Evolutionary conservation across 768 basidiomycete species (phyloP).

Genomic region (Trametes villosa): DNA sequence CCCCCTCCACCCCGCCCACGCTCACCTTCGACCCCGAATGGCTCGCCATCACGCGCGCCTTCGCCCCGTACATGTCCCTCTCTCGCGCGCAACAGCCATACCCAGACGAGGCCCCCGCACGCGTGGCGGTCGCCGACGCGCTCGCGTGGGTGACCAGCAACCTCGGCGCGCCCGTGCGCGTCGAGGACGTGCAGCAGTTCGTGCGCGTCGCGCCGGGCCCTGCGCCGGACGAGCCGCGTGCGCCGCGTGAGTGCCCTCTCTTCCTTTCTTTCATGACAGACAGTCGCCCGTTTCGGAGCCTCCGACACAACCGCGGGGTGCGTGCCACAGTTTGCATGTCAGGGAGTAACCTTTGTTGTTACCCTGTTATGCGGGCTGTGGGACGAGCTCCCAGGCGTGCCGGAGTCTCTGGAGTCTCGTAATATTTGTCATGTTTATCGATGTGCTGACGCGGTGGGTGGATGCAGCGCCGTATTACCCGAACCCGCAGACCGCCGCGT

Average conservation of each 20-base stretch:
- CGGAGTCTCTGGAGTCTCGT: too few relatives aligned
- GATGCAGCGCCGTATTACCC: conserved; percentile 71
- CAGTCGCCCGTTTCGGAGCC: too few relatives aligned
- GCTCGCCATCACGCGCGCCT: conserved; percentile 91
- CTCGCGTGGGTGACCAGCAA: conserved; percentile 70
- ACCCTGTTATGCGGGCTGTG: too few relatives aligned
- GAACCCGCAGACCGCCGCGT: conserved; percentile 89
- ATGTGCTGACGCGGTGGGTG: conserved; percentile 4
- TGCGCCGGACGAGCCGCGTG: conserved; percentile 41
- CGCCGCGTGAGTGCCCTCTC: conserved; percentile 41
- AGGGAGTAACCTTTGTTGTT: too few relatives aligned
- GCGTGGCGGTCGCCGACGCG: conserved; percentile 60
- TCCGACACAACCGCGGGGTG: too few relatives aligned
- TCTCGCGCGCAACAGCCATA: conserved; percentile 53
- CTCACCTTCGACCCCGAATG: conserved; percentile 87
- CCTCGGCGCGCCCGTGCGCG: conserved; percentile 35
- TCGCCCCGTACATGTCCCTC: conserved; percentile 77
- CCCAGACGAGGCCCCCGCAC: conserved; percentile 57
- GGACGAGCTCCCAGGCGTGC: too few relatives aligned
- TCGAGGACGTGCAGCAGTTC: conserved; percentile 67
- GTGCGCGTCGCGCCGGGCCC: conserved; percentile 65
- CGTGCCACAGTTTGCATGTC: too few relatives aligned
- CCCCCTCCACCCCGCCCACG: conserved; percentile 34
- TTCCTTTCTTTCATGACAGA: too few relatives aligned
- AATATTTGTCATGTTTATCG: too few relatives aligned